phyloP scores from a whole-genome alignment of 352 stramenopile species.

The Phytophthora tubulina region DNA sequence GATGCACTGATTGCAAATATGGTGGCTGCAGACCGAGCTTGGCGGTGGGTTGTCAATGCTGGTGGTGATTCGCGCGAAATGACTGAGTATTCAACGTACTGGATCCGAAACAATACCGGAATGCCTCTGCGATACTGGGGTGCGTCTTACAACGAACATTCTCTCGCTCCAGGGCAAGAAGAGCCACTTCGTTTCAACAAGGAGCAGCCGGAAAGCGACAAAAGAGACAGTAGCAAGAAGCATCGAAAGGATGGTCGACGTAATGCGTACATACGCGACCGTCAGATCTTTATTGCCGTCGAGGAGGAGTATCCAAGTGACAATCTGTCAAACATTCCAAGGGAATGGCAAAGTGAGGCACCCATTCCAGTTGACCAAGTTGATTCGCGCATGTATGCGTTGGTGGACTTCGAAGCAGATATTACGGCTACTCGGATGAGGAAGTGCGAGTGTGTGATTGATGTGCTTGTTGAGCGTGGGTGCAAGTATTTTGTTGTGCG shows the following conservation, averaged over 20 bases:
- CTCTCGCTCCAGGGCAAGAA: conserved; percentile 62
- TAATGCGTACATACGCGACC: conserved; percentile 35
- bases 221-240: conserved; percentile 14
- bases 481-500: conserved; percentile 91
- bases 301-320: conserved; percentile 58
- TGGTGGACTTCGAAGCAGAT: conserved; percentile 74
- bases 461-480: conserved; percentile 86
- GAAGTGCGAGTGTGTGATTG: conserved; percentile 89
- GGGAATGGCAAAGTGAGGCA: conserved; percentile 79
- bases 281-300: conserved; percentile 79
- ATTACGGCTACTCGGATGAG: conserved; percentile 52
- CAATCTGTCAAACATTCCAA: conserved; percentile 37
- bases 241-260: conserved; percentile 25
- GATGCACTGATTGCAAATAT: conserved; percentile 85
- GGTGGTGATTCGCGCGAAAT: conserved; percentile 74
- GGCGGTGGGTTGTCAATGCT: conserved; percentile 81
- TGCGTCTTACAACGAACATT: conserved; percentile 61
- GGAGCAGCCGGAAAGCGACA: conserved; percentile 9
- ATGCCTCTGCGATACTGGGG: conserved; percentile 83
- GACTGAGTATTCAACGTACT: conserved; percentile 87
- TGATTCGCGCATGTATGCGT: conserved; percentile 84
- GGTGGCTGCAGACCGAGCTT: conserved; percentile 78
- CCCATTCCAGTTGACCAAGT: conserved; percentile 86
- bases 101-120: conserved; percentile 89
- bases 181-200: conserved; percentile 71